Conservation (phyloP, 306 rosid genomes). For the Senna siamea region DNA sequence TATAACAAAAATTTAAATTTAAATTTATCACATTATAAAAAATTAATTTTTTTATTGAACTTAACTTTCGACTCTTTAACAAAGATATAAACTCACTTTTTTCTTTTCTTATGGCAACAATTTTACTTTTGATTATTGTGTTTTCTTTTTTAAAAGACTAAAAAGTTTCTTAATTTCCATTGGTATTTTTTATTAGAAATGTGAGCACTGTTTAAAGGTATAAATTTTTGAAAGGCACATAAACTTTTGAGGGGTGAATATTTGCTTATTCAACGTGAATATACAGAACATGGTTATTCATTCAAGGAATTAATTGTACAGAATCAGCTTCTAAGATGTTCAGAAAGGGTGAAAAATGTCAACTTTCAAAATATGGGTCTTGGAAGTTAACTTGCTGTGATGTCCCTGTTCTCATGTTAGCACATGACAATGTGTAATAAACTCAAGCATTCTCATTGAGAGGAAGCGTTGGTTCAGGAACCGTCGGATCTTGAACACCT, state of each 20-base stretch:
- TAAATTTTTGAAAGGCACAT: too few species aligned
- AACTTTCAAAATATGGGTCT: constrained; percentile 41
- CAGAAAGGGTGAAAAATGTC: constrained; percentile 28
- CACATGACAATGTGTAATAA: constrained; percentile 51
- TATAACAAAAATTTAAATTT: too few species aligned
- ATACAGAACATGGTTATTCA: not conserved
- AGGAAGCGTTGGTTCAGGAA: constrained; percentile 50
- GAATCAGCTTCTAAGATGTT: constrained; percentile 4
- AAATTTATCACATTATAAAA: too few species aligned
- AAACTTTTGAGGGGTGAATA: not conserved
- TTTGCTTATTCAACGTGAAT: not conserved
- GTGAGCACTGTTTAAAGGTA: too few species aligned
- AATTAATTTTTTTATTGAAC: too few species aligned
- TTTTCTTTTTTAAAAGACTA: too few species aligned
- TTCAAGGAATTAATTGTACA: not conserved
- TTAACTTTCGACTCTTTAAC: too few species aligned
- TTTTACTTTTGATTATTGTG: too few species aligned
- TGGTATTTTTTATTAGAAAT: too few species aligned
- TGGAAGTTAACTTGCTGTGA: constrained; percentile 35
- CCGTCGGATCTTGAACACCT: constrained; percentile 54
- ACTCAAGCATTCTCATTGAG: constrained; percentile 57
- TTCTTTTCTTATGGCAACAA: too few species aligned
- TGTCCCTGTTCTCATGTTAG: constrained; percentile 40
- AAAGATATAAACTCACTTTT: too few species aligned
- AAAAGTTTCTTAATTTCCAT: too few species aligned